These are phyloP conservation scores for Cladosporium sp. DNA, from an alignment of 2,329 filamentous ascomycete species.

Conservation along the genomic window DNA sequence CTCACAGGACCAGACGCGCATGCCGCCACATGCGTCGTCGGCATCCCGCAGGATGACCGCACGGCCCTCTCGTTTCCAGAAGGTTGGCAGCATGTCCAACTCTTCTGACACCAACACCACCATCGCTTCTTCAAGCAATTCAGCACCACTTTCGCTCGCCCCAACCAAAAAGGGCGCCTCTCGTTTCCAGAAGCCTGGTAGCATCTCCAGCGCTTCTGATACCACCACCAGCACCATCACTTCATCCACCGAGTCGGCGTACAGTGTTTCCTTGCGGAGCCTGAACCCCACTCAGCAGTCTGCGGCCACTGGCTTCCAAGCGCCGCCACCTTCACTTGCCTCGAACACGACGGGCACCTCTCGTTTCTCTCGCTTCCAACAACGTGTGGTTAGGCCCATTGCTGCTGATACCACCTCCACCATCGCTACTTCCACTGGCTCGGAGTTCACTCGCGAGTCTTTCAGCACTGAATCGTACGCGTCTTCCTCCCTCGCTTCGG, in stretches of 20 bases:
- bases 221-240: neutral
- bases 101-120: neutral
- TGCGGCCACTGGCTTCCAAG: neutral
- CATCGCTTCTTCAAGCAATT: neutral
- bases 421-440: neutral
- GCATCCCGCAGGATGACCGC: neutral
- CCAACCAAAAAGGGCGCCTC: too few relatives aligned
- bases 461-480: neutral
- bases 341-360: neutral
- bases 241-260: neutral
- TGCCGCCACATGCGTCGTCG: neutral
- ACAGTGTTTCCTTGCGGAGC: too few relatives aligned
- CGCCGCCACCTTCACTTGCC: neutral
- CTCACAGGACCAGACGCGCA: neutral
- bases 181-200: neutral
- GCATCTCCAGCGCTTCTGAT: neutral
- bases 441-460: neutral
- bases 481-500: neutral
- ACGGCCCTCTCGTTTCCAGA: neutral
- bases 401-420: neutral
- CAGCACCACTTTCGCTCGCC: too few relatives aligned
- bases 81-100: neutral
- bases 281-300: neutral
- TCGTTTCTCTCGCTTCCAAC: slow-evolving; percentile 1
- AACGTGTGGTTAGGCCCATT: neutral